phyloP scores from a whole-genome alignment of 306 rosid species.

The Pyrus betulifolia region DNA sequence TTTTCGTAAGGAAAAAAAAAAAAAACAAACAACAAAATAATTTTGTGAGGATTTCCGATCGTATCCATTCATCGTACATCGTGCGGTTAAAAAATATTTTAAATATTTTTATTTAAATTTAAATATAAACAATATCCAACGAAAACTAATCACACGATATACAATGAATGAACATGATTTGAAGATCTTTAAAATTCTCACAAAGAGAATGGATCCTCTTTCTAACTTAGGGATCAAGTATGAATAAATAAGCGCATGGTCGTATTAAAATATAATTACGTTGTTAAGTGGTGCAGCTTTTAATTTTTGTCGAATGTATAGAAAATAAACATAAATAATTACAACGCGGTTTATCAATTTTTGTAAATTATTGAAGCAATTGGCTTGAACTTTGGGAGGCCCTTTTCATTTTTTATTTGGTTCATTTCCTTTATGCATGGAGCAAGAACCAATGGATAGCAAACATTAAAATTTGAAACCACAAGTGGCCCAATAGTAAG shows the following conservation, averaged over 20 bases:
- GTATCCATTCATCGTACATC: too few species aligned
- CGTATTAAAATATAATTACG: background rate
- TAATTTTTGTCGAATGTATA: background rate
- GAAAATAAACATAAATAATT: background rate
- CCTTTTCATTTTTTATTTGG: background rate
- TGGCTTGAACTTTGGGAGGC: background rate
- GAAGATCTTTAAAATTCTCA: fast-evolving
- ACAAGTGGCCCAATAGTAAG: background rate
- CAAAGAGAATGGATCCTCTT: too few species aligned
- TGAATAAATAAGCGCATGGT: background rate
- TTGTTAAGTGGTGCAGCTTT: background rate
- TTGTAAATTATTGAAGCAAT: background rate
- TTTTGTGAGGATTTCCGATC: too few species aligned
- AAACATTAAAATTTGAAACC: background rate
- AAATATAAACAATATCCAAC: too few species aligned
- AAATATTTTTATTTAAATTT: too few species aligned
- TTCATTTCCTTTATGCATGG: background rate
- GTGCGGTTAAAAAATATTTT: too few species aligned
- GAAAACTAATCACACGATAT: too few species aligned
- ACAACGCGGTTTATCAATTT: too few species aligned
- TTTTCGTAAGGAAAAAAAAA: background rate
- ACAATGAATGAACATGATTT: fast-evolving
- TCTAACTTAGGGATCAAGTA: background rate
- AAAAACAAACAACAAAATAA: background rate
- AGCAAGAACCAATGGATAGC: background rate